Evolutionary conservation across 1,139 yeast species (phyloP), one percentile per base, ranked within the genome.

Genomic region (Yamadazyma aaseri): DNA sequence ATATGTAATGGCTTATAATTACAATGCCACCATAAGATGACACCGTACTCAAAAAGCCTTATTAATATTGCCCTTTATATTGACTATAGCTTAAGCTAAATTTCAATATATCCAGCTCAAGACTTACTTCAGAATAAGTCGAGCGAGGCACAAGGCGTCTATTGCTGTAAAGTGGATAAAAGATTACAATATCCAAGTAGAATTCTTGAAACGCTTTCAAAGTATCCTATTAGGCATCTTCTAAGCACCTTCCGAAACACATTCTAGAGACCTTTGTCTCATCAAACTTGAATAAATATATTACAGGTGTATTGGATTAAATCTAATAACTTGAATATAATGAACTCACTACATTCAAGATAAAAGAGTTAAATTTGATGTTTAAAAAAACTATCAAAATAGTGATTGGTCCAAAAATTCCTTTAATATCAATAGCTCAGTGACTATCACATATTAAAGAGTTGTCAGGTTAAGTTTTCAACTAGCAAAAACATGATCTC

Each of bases 401-500:
- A 7, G 21, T 10, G n/a, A 22, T 16, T 25, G 26, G 55, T 79
- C 87, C 92, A 84, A 84, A 83, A 82, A 84, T 83, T 83, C 94
- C 50, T 86, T 80, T 55, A 58, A 59, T 54, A 57, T 53, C 55
- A 58, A 50, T 51, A 56, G 56, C 71, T 47, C 75, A 22, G 61
- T 26, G 69, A 71, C 62, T 58, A 58, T 58, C 65, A 61, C 75
- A 66, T 67, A 39, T 59, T 67, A 81, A 86, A 82, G 49, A 89
- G 97, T 78, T 89, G 97, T 89, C 97, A 81, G 95, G 92, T 86
- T 83, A 82, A 84, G 92, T 89, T 90, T 90, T 90, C 97, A 90
- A 90, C 97, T 95, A 90, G 98, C 98, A 90, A 90, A 89, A 86
- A 90, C 97, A 90, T 95, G 95, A 87, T 87, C 98, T 90, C 98